Conservation (phyloP, 2,329 filamentous ascomycete species). For the Fusarium sp. region DNA sequence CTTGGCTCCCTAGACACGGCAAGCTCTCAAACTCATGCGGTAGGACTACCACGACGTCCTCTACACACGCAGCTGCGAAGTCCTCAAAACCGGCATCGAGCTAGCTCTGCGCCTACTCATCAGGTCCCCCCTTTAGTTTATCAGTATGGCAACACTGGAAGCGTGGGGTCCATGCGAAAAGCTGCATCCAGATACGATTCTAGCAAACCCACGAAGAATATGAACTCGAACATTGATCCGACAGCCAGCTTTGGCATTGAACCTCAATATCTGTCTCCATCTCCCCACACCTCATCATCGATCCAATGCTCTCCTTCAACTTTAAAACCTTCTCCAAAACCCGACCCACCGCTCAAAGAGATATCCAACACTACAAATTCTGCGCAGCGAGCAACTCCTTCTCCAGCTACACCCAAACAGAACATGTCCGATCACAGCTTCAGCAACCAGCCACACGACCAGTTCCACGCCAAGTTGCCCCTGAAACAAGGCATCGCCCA, state of each 20-base stretch:
- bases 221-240: background rate
- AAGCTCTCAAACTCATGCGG: constrained; percentile 43
- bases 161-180: background rate
- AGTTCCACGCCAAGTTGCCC: background rate
- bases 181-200: background rate
- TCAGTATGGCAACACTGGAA: background rate
- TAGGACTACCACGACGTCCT: constrained; percentile 43
- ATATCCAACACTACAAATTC: background rate
- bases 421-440: background rate
- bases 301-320: background rate
- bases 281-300: background rate
- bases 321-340: background rate
- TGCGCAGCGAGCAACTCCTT: background rate
- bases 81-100: constrained; percentile 12
- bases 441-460: background rate
- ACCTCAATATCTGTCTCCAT: background rate
- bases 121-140: background rate
- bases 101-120: constrained; percentile 11
- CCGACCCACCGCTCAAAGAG: background rate
- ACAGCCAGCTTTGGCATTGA: background rate
- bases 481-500: background rate
- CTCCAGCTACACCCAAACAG: background rate
- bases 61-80: constrained; percentile 36
- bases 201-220: background rate
- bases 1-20: constrained; percentile 33